These are phyloP conservation scores for Hyphopichia wangnamkhiaoensis DNA, from an alignment of 1,139 yeast species.

Conservation along the genomic window DNA sequence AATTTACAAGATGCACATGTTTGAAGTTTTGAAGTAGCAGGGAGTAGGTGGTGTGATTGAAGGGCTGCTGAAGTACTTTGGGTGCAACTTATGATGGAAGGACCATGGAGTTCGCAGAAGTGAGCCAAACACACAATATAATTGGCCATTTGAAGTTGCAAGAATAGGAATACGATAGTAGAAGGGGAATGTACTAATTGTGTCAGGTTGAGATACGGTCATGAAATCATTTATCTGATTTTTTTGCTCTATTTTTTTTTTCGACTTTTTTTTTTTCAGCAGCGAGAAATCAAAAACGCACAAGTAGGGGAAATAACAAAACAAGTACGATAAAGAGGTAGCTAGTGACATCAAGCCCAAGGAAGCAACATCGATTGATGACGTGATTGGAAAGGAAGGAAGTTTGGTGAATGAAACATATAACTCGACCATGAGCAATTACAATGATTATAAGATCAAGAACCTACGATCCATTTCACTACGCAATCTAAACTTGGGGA, in stretches of 20 bases:
- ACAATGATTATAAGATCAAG: slow-evolving; percentile 10
- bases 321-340: no score
- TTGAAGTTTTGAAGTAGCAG: slow-evolving; percentile 37
- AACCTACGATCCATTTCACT: slow-evolving; percentile 16
- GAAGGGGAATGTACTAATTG: no score
- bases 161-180: no score
- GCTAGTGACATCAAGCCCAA: no score
- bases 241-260: no score
- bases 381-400: neutral
- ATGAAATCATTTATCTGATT: no score
- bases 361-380: no score
- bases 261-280: no score
- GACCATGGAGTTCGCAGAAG: slow-evolving; percentile 88
- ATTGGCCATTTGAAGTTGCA: slow-evolving; percentile 22
- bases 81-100: slow-evolving; percentile 73
- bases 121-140: slow-evolving; percentile 66
- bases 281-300: no score
- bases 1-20: slow-evolving; percentile 63
- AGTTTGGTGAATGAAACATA: neutral
- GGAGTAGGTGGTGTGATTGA: slow-evolving; percentile 16
- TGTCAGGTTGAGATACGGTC: no score
- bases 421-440: slow-evolving; percentile 7
- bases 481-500: slow-evolving; percentile 15
- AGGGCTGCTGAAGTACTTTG: slow-evolving; percentile 32
- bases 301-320: no score